Evolutionary conservation across 306 rosid genomes (phyloP), one percentile per base, ranked within the genome.

Genomic region (Dryas octopetala): DNA sequence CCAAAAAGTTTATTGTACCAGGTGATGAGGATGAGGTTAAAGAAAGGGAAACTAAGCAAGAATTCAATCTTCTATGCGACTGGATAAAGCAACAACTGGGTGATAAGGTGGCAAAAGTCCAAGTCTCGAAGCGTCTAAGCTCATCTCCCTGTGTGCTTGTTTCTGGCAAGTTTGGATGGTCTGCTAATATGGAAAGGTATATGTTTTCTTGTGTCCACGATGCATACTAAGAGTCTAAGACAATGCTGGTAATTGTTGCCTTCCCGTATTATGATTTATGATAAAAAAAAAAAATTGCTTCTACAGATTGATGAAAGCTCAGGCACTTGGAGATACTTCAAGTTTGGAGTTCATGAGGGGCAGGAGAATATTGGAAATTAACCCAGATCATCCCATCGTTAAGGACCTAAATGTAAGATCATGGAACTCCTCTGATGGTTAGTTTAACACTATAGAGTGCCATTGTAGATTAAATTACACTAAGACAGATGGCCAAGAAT

Each of bases 121-220:
- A 96, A 85, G 71, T 96, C 70, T 96, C 99, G 0, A 92, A 96
- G 76, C 99, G 98, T 58, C 84, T 92, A 84, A 96, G 99, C 86
- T 92, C 99, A 58, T 96, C 99, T 82, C 98, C 99, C n/a, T 92
- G 99, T 81, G 99, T 96, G 83, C 98, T 96, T 80, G 99, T 96
- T 63, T 96, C 98, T 52, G 99, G 99, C 54, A 96, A 96, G 89
- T 96, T 96, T 85, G 98, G 98, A 60, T 96, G 99, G 99, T 96
- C 99, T 26, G 99, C 99, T 49, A 96, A 92, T 74, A 96, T 96
- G 99, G 99, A 96, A 83, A 96, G 99, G 98, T 96, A 28, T 26
- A 87, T 68, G 70, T 53, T 66, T 43, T 71, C 45, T 60, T 28
- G 13, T 49, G 41, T 66, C 16, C 26, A 17, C 8, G 23, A 68